Evolutionary conservation across 2,329 filamentous ascomycete species (phyloP), one percentile per base, ranked within the genome.

Genomic region (Botryotinia calthae): DNA sequence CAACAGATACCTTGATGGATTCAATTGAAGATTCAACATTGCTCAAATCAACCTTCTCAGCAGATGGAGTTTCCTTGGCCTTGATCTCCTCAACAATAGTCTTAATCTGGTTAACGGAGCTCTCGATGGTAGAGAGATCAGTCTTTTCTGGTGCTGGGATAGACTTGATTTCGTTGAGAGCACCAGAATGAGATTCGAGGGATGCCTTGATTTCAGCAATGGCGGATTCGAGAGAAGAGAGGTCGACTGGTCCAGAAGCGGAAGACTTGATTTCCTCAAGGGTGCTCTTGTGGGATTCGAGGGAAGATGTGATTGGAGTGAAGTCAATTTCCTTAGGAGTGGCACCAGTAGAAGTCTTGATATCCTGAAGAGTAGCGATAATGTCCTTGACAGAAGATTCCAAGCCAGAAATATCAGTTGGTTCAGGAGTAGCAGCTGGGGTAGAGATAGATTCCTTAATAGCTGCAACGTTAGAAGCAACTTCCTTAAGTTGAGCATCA

Each of bases 381-480:
- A 78, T 67, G 18, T 75, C 75, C 34, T 78, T 74, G 18, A 77
- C 56, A 2, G 75, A 74, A 18, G 74, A 37, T 51, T 76, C 71
- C 10, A 77, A 59, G 40, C 71, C 61, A 20, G 75, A 72, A 1
- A 77, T 59, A 69, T 77, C 75, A 54, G 74, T 63, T 42, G 75
- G 67, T 63, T 75, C 72, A 10, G 74, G 48, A 37, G 65, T 37
- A 58, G 76, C 69, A 48, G 72, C 56, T 22, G 73, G 70, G 54
- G 74, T 42, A 37, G 56, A 71, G 25, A 74, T 70, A 34, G 70
- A 64, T 61, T 69, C 64, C 44, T 72, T 72, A 10, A 73, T 73
- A 25, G 56, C 56, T 7, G 56, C 70, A 51, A 74, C 61, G 54
- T 63, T 69, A 37, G 71, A 62, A n/a, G 63, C 63, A 69, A 75